A percentile compares a stretch with the other conserved stretches of the same genome.
phyloP scores from a whole-genome alignment of 1,139 yeast genomes.

The Suhomyces bokatorum region DNA sequence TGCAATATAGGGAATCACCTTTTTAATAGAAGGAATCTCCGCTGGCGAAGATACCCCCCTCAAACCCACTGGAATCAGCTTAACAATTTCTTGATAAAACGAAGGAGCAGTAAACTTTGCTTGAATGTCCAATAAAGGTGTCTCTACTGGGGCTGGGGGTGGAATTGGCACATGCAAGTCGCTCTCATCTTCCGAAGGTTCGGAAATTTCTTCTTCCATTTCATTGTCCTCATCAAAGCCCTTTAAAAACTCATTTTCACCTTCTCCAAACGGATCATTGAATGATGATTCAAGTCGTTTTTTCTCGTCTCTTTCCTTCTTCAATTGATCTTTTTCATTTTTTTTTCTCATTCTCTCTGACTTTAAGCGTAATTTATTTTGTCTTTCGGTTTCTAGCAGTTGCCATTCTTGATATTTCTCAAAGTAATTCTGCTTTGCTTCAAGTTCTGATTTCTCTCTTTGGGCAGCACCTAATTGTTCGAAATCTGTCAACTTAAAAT shows the following conservation, averaged over 20 bases:
- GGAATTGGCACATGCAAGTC: slow-evolving; percentile 17
- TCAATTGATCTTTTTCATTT: slow-evolving; percentile 19
- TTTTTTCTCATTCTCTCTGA: slow-evolving; percentile 15
- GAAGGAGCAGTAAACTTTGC: slow-evolving; percentile 38
- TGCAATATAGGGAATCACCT: slow-evolving; percentile 37
- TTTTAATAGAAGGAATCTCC: slow-evolving; percentile 29
- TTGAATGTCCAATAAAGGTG: slow-evolving; percentile 21
- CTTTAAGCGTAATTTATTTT: slow-evolving; percentile 18
- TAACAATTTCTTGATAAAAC: slow-evolving; percentile 34
- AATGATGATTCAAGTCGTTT: slow-evolving; percentile 21
- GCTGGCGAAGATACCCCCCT: slow-evolving; percentile 20
- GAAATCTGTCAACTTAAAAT: slow-evolving; percentile 42
- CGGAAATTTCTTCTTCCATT: slow-evolving; percentile 8
- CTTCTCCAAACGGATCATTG: slow-evolving; percentile 22
- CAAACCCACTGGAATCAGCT: slow-evolving; percentile 36
- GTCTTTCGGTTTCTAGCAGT: slow-evolving; percentile 20
- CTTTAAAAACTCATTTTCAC: slow-evolving; percentile 15
- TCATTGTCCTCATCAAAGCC: slow-evolving; percentile 11
- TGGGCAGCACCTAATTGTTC: slow-evolving; percentile 35
- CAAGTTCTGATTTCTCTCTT: slow-evolving; percentile 16
- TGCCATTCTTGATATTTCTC: slow-evolving; percentile 23
- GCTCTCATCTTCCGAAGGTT: slow-evolving; percentile 12
- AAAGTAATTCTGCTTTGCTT: slow-evolving; percentile 14
- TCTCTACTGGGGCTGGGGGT: slow-evolving; percentile 26
- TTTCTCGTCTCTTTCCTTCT: slow-evolving; percentile 15